Conservation (phyloP, 345 rosid species). For the Durio zibethinus region DNA sequence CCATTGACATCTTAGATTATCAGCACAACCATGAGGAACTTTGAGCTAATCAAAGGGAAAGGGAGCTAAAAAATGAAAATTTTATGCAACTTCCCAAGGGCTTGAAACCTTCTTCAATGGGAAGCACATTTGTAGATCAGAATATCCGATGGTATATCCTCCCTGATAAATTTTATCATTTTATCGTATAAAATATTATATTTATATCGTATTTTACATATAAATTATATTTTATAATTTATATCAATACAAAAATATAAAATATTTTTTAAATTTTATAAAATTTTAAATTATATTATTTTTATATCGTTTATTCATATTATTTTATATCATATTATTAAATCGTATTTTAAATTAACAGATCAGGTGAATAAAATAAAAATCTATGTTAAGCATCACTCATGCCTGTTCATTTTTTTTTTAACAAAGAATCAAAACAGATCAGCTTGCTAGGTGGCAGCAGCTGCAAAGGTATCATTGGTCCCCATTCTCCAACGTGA, state of each 20-base stretch:
- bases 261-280: too few relatives aligned
- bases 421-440: background rate
- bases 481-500: background rate
- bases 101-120: background rate
- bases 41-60: background rate
- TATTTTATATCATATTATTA: too few relatives aligned
- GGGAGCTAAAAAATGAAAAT: background rate
- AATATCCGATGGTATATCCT: background rate
- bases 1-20: background rate
- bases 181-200: too few relatives aligned
- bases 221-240: too few relatives aligned
- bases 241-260: too few relatives aligned
- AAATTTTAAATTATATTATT: too few relatives aligned
- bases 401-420: too few relatives aligned
- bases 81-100: background rate
- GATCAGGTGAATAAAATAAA: background rate
- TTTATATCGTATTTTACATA: too few relatives aligned
- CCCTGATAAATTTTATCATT: too few relatives aligned
- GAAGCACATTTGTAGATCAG: background rate
- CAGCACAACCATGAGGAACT: too few relatives aligned
- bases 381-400: background rate
- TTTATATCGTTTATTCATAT: too few relatives aligned
- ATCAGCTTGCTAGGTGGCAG: background rate
- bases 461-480: background rate
- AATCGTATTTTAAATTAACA: too few relatives aligned